A percentile compares a stretch with the other conserved stretches of the same genome.
phyloP scores from a whole-genome alignment of 2,329 filamentous ascomycete genomes.

The Neurospora crassa region DNA sequence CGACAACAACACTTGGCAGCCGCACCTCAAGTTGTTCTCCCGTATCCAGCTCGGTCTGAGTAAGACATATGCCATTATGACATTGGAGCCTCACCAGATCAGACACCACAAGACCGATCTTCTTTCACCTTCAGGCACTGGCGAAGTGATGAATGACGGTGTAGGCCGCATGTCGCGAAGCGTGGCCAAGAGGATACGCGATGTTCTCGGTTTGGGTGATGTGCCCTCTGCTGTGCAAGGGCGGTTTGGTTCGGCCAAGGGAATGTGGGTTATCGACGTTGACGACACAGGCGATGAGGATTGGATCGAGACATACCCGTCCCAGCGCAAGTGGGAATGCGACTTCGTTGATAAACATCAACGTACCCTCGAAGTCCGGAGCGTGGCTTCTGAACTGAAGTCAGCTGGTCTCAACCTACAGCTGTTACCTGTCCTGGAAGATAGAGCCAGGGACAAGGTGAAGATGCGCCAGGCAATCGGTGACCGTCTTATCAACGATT shows the following conservation, averaged over 20 bases:
- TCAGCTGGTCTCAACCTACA: constrained; percentile 55
- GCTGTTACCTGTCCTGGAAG: constrained; percentile 58
- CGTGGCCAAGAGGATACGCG: constrained; percentile 44
- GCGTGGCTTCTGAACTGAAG: constrained; percentile 34
- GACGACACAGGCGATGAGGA: constrained; percentile 33
- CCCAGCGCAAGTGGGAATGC: constrained; percentile 59
- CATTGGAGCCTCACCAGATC: constrained; percentile 39
- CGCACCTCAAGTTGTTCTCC: constrained; percentile 47
- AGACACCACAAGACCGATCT: constrained; percentile 27
- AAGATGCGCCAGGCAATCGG: constrained; percentile 40
- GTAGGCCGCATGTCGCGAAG: constrained; percentile 55
- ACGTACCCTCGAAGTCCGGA: constrained; percentile 56
- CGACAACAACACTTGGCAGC: constrained; percentile 33
- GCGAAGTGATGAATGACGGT: constrained; percentile 54
- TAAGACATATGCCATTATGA: constrained; percentile 35
- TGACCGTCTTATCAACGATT: constrained; percentile 36
- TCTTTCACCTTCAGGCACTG: constrained; percentile 23
- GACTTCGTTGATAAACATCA: constrained; percentile 38
- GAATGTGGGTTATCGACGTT: constrained; percentile 59
- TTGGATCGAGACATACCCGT: constrained; percentile 59
- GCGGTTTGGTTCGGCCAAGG: constrained; percentile 64
- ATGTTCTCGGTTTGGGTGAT: constrained; percentile 38
- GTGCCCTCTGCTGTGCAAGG: constrained; percentile 58
- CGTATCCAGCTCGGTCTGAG: constrained; percentile 46
- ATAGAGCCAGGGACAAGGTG: constrained; percentile 38